Evolutionary conservation across 176 grass and related monocot species (phyloP).

Genomic region (Pharus latifolius): DNA sequence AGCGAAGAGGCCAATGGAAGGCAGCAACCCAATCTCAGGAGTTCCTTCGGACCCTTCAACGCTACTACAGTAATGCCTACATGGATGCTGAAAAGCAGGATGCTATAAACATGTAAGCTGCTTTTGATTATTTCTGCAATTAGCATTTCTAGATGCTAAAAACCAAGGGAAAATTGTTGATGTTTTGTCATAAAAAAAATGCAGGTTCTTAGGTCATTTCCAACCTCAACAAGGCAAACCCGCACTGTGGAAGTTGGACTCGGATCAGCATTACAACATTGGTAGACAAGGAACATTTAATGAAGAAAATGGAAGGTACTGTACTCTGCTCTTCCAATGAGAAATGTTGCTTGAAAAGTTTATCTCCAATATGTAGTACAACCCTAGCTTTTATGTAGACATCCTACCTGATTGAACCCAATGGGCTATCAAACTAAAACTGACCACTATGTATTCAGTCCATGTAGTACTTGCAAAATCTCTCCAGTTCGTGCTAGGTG

Average conservation of each 20-base stretch:
- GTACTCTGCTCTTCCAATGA: not conserved
- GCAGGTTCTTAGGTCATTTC: constrained; percentile 90
- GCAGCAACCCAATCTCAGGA: constrained; percentile 93
- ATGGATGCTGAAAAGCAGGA: constrained; percentile 95
- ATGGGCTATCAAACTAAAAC: not conserved
- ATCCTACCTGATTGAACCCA: not conserved
- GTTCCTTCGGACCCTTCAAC: constrained; percentile 85
- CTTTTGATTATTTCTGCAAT: not conserved
- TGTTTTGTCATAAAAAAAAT: constrained; percentile 11
- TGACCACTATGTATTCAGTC: not conserved
- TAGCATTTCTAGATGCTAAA: too few relatives aligned
- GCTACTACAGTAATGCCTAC: constrained; percentile 94
- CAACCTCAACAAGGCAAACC: constrained; percentile 88
- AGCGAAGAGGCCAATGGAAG: constrained; percentile 93
- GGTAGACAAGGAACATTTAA: constrained; percentile 55
- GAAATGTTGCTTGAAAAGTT: constrained; percentile 5
- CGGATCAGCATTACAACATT: constrained; percentile 91
- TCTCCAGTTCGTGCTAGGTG: not conserved
- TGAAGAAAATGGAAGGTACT: constrained; percentile 57
- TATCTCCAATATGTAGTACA: not conserved
- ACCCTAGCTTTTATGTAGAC: not conserved
- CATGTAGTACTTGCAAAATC: not conserved
- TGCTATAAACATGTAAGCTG: constrained; percentile 96
- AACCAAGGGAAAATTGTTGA: not conserved
- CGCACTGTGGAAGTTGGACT: constrained; percentile 86